These are phyloP conservation scores for Pythium monospermum DNA, from an alignment of 352 stramenopile genomes.

Conservation along the genomic window DNA sequence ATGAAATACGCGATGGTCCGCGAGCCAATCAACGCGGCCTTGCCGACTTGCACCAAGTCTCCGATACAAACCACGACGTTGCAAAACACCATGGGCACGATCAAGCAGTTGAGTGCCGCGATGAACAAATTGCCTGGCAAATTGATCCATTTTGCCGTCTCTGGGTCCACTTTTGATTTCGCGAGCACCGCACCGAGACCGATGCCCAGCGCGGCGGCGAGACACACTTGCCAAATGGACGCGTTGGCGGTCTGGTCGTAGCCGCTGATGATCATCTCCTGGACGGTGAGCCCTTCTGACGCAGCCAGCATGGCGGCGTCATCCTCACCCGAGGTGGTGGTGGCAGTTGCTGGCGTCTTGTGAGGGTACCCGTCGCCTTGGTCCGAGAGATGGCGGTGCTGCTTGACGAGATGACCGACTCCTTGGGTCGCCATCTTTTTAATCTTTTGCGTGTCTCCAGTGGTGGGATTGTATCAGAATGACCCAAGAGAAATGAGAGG, in stretches of 20 bases:
- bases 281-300: conserved; percentile 29
- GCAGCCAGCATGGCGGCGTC: neutral
- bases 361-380: too few relatives aligned
- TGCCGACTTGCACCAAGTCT: conserved; percentile 48
- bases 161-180: conserved; percentile 27
- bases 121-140: conserved; percentile 63
- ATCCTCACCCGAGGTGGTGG: too few relatives aligned
- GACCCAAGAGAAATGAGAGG: too few relatives aligned
- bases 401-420: too few relatives aligned
- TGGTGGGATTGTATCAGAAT: too few relatives aligned
- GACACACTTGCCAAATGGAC: conserved; percentile 39
- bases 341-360: too few relatives aligned
- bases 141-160: conserved; percentile 42
- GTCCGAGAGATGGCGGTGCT: too few relatives aligned
- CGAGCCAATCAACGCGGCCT: conserved; percentile 43
- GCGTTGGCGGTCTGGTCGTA: conserved; percentile 40
- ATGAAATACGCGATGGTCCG: conserved; percentile 44
- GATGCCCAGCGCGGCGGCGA: conserved; percentile 41
- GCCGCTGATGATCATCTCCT: conserved; percentile 42
- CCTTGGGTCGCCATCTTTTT: too few relatives aligned
- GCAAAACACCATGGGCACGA: conserved; percentile 70
- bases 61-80: conserved; percentile 55
- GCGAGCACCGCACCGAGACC: conserved; percentile 38
- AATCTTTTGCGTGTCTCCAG: too few relatives aligned
- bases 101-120: conserved; percentile 52